Base-by-base conservation (phyloP, 192 early-diverging fungal species). In the Backusella circina region DNA sequence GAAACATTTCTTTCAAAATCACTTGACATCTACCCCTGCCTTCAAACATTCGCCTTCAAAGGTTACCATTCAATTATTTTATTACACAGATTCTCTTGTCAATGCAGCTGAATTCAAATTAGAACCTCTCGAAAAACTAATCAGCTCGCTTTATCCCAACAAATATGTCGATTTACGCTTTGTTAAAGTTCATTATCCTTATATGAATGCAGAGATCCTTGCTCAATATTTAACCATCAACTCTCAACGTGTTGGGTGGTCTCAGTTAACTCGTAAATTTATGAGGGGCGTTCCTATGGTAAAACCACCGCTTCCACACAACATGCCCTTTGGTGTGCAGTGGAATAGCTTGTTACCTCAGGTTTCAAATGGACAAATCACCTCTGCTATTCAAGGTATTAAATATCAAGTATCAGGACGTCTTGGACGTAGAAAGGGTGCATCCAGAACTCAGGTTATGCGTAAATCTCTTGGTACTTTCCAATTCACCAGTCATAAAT, bases 391-490 rank as follows among this genome's bases (percentile, higher is more conserved):
- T 72, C 82, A 83, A 35, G 82, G 82, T 67, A 73, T 83, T 38
- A 83, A 83, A 65, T 83, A 79, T 68, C 71, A 79, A 28, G 82
- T 83, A 44, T 80, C 78, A 0, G 82, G 82, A 47, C 77, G 82
- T 38, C 69, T 79, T n/a, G 77, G 78, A 23, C 65, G 78, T 44
- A 67, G 78, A 71, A 79, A 78, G 67, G 82, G 82, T 75, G 82
- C 78, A 26, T 73, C 78, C 15, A 71, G 82, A 51, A 80, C 74
- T 21, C 75, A 76, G 16, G 72, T 77, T 10, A 41, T 83, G 23
- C 82, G 82, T 32, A 79, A 80, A 51, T 83, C 82, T 12, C 38
- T 79, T 13, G 82, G 82, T 57, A 80, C 82, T n/a, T 83, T 83
- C 75, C 75, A 80, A 65, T 83, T 83, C 64, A 79, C 82, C 4